Evolutionary conservation across 345 rosid species (phyloP).

Genomic region (Gossypium anomalum): DNA sequence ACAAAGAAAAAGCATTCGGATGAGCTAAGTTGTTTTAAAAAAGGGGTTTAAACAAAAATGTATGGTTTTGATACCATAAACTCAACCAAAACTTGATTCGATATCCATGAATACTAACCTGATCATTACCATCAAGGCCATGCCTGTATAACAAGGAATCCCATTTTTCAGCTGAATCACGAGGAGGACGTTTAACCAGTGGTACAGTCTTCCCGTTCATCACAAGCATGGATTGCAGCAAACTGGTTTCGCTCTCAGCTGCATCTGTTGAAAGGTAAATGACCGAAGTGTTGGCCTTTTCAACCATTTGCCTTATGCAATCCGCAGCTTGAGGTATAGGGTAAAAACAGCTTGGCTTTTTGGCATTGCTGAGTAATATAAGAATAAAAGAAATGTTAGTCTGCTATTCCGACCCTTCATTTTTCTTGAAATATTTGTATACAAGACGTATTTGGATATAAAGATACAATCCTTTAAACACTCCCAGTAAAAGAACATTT

Average conservation of each 20-base stretch:
- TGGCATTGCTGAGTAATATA: constrained; percentile 63
- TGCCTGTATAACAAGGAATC: constrained; percentile 80
- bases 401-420: no score
- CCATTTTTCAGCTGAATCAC: constrained; percentile 86
- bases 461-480: no score
- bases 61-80: no score
- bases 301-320: constrained; percentile 71
- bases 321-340: constrained; percentile 95
- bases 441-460: no score
- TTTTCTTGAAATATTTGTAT: no score
- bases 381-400: constrained; percentile 14
- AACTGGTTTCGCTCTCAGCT: constrained; percentile 82
- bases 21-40: no score
- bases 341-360: constrained; percentile 91
- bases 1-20: not conserved
- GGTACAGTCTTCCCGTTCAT: constrained; percentile 69
- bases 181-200: constrained; percentile 68
- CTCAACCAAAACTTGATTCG: no score
- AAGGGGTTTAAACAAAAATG: no score
- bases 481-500: no score
- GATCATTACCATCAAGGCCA: constrained; percentile 56
- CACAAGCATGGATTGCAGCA: constrained; percentile 69
- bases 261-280: constrained; percentile 97
- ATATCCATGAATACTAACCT: constrained; percentile 37
- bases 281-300: constrained; percentile 58